Conservation (phyloP, 305 asterid species). For the Fraxinus paxiana region DNA sequence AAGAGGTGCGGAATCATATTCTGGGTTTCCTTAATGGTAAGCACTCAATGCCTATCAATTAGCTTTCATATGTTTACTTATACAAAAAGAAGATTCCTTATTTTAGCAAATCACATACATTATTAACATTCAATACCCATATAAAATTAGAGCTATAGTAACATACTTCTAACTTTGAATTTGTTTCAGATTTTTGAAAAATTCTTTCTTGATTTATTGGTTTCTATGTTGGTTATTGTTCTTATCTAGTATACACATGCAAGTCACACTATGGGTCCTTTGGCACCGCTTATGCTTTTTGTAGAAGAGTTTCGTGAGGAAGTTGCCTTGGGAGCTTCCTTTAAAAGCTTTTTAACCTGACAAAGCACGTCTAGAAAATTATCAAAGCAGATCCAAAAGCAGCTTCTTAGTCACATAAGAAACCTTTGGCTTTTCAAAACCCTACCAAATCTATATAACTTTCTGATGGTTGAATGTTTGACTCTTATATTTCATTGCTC, state of each 20-base stretch:
- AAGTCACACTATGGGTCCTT: not conserved
- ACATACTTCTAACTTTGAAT: not conserved
- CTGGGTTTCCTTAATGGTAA: conserved; percentile 64
- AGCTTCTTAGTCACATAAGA: not conserved
- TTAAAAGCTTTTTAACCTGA: not conserved
- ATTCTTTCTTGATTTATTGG: not conserved
- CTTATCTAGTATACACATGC: not conserved
- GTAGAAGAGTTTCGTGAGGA: not conserved
- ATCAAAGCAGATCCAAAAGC: not conserved
- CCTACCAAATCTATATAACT: not conserved
- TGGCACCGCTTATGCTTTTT: not conserved
- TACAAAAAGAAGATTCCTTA: conserved; percentile 5
- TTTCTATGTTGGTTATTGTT: not conserved
- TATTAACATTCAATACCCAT: not conserved
- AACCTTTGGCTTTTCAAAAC: not conserved
- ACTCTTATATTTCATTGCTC: not conserved
- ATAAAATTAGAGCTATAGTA: conserved; percentile 3
- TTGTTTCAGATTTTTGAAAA: not conserved
- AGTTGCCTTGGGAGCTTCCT: not conserved
- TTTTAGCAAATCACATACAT: conserved; percentile 7
- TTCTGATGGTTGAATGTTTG: conserved; percentile 1
- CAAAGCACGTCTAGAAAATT: not conserved
- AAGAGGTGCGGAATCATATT: conserved; percentile 52
- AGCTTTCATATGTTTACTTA: not conserved
- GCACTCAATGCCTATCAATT: conserved; percentile 8